phyloP scores from a whole-genome alignment of 257 asterid genomes.

The Gardenia jasminoides region DNA sequence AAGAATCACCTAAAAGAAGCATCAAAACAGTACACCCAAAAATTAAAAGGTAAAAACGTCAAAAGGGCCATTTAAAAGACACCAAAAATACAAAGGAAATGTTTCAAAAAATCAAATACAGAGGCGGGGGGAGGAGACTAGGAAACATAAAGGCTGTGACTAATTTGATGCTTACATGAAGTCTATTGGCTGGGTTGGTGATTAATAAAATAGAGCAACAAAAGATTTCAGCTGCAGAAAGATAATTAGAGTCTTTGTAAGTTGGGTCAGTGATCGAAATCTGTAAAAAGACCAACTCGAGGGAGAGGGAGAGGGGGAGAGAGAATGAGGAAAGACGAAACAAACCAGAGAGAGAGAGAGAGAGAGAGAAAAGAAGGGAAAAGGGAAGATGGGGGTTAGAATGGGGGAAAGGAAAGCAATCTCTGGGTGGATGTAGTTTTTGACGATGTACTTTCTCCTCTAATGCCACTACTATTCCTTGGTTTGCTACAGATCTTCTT shows the following conservation, averaged over 20 bases:
- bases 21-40: slow-evolving; percentile 30
- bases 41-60: slow-evolving; percentile 20
- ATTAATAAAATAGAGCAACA: slow-evolving; percentile 14
- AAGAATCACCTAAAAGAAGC: slow-evolving; percentile 34
- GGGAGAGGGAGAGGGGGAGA: neutral
- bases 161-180: slow-evolving; percentile 38
- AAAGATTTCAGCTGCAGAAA: slow-evolving; percentile 19
- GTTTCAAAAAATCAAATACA: slow-evolving; percentile 1
- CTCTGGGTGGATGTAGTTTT: slow-evolving; percentile 24
- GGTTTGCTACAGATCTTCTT: slow-evolving; percentile 11
- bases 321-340: slow-evolving; percentile 9
- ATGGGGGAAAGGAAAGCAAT: slow-evolving; percentile 13
- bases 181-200: slow-evolving; percentile 23
- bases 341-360: slow-evolving; percentile 24
- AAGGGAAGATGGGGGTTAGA: slow-evolving; percentile 20
- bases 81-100: slow-evolving; percentile 18
- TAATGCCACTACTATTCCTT: neutral
- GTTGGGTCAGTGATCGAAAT: slow-evolving; percentile 50
- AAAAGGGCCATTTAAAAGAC: slow-evolving; percentile 18
- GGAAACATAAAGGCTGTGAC: slow-evolving; percentile 19
- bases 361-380: slow-evolving; percentile 22
- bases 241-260: slow-evolving; percentile 34
- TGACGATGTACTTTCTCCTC: slow-evolving; percentile 12
- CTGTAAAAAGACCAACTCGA: slow-evolving; percentile 35
- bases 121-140: neutral